Base-by-base conservation (phyloP, 1,284 basidiomycete species). In the Meira nashicola region DNA sequence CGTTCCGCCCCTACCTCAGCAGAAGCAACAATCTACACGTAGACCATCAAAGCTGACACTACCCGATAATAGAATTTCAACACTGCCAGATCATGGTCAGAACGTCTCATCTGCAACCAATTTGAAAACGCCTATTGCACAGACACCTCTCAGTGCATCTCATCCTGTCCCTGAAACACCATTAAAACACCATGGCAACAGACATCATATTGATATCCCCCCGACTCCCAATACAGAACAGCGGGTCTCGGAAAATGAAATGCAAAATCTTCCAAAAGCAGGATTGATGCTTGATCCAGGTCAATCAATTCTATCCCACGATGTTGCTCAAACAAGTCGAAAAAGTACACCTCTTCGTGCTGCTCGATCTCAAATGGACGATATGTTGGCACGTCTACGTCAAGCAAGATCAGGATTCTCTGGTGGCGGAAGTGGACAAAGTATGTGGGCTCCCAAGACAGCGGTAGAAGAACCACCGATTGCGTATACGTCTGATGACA, bases 101-200 rank as follows among this genome's bases (percentile, higher is more conserved):
- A 43, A 3, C 19, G 14, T 10, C n/a, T 23, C 21, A 4, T 48
- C 46, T 23, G 23, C 17, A 21, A 48, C 21, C 12, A 5, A 23
- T 25, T 8, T 33, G 25, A 37, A 17, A 2, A 56, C 55, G 15
- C 41, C 41, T 17, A 25, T 56, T n/a, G 64, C 71, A 0, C 60
- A 66, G 19, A 73, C 71, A 9, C 71, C 71, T 6, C 63, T 73
- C 33, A 69, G 67, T 58, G 71, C 71, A 4, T 66, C 69, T 2
- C 65, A 69, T 39, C 65, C 71, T 3, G 65, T 64, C 17, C 71
- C 71, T 0, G 69, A 71, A 52, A 73, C 71, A 7, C 71, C 71
- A 3, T 60, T 73, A 39, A 73, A 73, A 60, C 64, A 59, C 43
- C 19, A 12, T 63, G 15, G 59, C 60, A 23, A 47, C 28, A 12